Evolutionary conservation across 352 stramenopile genomes (phyloP), one percentile per base, ranked within the genome.

Genomic region (Saprolegnia diclina): DNA sequence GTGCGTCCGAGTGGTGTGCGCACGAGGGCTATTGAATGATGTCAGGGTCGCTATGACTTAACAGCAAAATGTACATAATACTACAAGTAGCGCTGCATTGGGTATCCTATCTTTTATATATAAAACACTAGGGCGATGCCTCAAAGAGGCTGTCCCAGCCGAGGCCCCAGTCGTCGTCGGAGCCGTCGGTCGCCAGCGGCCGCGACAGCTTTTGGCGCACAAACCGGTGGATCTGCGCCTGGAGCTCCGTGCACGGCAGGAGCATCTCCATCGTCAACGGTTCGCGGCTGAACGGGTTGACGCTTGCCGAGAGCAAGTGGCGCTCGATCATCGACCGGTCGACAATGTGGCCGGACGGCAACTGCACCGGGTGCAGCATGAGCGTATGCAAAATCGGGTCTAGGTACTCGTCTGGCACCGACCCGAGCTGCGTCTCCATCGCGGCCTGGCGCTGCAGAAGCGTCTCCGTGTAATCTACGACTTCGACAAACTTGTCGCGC

Each of bases 201-300:
- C 37, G 56, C 9, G 19, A 7, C 21, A 66, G 22, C 59, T 90
- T 92, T 1, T 37, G 53, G 37, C 42, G 57, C 10, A 66, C 57
- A 55, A 66, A 66, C 16, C 57, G 57, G 14, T 48, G 37, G 59
- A 93, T 91, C 57, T 91, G 75, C 16, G 66, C 63, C 14, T 81
- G 79, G 37, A 93, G 71, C 1, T 76, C 62, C 35, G 87, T 76
- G 38, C 82, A 90, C 0, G 85, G 79, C 46, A 76, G 66, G 40
- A 91, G 77, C 82, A 89, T 88, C 6, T 77, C 74, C 22, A 82
- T 69, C 7, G 78, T 89, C 54, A 99, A 76, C 16, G 88, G 83
- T 71, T 98, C 88, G 26, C 96, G 91, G 71, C 95, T 98, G 79
- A 99, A 99, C 18, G 96, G 96, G 74, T 99, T 96, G 13, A 66